Evolutionary conservation across 495 filamentous ascomycete species (phyloP), one percentile per base, ranked within the genome.

Genomic region (Penicillium macrosclerotiorum): DNA sequence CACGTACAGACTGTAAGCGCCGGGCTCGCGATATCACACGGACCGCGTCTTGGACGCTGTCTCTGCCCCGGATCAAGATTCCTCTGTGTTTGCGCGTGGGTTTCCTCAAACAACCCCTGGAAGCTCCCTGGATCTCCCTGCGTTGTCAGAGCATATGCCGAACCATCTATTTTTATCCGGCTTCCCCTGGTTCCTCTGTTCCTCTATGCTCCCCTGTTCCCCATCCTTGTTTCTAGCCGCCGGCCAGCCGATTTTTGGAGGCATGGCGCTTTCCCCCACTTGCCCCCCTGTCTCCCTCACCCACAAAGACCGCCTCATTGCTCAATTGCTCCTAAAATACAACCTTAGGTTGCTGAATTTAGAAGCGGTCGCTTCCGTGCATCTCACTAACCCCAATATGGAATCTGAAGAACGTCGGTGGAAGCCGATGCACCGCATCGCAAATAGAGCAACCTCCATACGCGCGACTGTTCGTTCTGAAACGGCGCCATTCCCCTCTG

Each of bases 401-500:
- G 44, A n/a, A 65, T 64, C 59, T 65, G 63, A 67, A 58, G 60
- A 64, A 57, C 30, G 25, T 25, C 24, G n/a, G 27, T 47, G 45
- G 45, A 49, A 54, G 54, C 47, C 49, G 56, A 60, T 65, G 67
- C 67, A 63, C n/a, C n/a, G n/a, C n/a, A n/a, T n/a, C n/a, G n/a
- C n/a, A 69, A 70, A 62, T 71, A 67, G 69, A 72, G 69, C 54
- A 72, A 68, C 69, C 64, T 35, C 45, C 65, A 71, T 52, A 69
- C 69, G 69, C 69, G 67, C 67, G 65, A 69, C 60, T 64, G 58
- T 60, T 49, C 54, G 49, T n/a, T n/a, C 47, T 71, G 67, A 72
- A 72, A 71, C 67, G 8, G 42, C 60, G 60, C 53, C 60, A 60
- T 57, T 20, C 56, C 52, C 45, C 17, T 44, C 50, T 18, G 11